Base-by-base conservation (phyloP, 208 protist species). In the Leishmania tarentolae region DNA sequence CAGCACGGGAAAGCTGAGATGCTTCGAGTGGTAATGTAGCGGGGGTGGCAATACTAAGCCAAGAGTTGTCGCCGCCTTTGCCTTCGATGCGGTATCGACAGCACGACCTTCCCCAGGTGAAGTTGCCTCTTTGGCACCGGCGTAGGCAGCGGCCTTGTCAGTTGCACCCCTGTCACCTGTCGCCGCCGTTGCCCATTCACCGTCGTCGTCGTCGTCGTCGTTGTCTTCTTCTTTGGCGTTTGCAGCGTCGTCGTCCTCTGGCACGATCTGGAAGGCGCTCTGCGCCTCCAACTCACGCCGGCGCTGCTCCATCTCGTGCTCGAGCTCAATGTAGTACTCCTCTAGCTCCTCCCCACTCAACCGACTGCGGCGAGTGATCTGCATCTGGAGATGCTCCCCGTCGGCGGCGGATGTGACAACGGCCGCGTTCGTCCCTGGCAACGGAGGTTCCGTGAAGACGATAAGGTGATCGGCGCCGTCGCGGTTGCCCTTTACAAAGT, bases 281-380 rank as follows among this genome's bases (percentile, higher is more conserved):
- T 87, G 86, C 52, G 86, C 84, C 70, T 88, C 82, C 65, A 92
- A 61, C 66, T 86, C 72, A 13, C 84, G 88, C 35, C 83, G 85
- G 61, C 89, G 76, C 71, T 87, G 86, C 81, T 95, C 91, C 53
- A 89, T 44, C 37, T 92, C 90, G 65, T 81, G 82, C 77, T 97
- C 94, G 24, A 91, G 75, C 74, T 90, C 81, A 35, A 97, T 70
- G 85, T 97, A 98, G 84, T 95, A 98, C 83, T 94, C 88, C 80
- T 96, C 93, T 59, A 98, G 79, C 78, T 98, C 93, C 79, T 96
- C 95, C 35, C 88, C 92, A 65, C 86, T 92, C 8, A 98, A 84
- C 5, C 86, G 86, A 17, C 81, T 88, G 42, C 94, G 90, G 21
- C 84, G 86, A 24, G 83, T 88, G 72, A 90, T 90, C 1, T 63